Percentiles rank a stretch among this genome's conserved stretches.
Evolutionary conservation across 2,329 filamentous ascomycete genomes (phyloP).

Genomic region (Fusarium globosum): DNA sequence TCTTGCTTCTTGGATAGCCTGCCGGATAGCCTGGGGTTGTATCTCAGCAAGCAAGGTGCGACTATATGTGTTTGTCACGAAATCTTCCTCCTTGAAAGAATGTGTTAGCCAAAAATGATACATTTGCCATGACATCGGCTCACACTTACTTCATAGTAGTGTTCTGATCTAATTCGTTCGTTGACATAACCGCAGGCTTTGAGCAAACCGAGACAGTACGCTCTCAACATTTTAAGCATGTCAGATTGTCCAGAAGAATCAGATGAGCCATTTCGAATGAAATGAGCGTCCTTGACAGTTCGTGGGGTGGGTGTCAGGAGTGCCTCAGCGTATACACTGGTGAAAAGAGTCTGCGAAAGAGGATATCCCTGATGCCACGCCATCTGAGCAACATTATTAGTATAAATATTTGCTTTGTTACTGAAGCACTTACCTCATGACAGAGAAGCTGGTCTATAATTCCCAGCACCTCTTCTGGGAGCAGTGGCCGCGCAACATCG

Average conservation of each 20-base stretch:
- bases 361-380: constrained; percentile 98
- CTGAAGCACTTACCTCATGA: constrained; percentile 73
- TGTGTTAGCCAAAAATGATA: neutral
- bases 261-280: constrained; percentile 56
- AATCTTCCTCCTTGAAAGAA: constrained; percentile 83
- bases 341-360: constrained; percentile 93
- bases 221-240: constrained; percentile 75
- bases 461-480: constrained; percentile 84
- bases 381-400: constrained; percentile 67
- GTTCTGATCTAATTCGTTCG: constrained; percentile 79
- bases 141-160: constrained; percentile 82
- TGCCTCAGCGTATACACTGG: constrained; percentile 88
- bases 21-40: constrained; percentile 65
- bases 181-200: constrained; percentile 87
- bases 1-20: constrained; percentile 66
- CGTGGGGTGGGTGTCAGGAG: constrained; percentile 77
- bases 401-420: too few relatives aligned
- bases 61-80: constrained; percentile 91
- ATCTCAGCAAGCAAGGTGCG: constrained; percentile 78
- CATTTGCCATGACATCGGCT: neutral
- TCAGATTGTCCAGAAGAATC: constrained; percentile 51
- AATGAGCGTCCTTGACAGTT: constrained; percentile 73
- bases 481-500: constrained; percentile 74
- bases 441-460: constrained; percentile 94
- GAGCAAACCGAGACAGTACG: constrained; percentile 86